Evolutionary conservation across 75 land plant species (phyloP), one percentile per base, ranked within the genome.

Genomic region (Gnetum montanum): DNA sequence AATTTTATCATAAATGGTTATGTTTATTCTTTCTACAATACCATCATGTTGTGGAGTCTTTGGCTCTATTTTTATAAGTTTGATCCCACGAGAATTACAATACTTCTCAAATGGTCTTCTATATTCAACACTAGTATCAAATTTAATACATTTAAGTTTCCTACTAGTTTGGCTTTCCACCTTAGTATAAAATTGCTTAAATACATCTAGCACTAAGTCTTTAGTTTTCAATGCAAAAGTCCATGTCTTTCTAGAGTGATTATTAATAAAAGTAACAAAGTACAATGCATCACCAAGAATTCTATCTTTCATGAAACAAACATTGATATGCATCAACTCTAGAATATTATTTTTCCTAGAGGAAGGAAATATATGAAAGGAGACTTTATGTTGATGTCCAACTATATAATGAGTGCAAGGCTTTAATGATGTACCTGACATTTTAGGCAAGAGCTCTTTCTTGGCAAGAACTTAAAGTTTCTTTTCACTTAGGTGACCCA

Each of bases 241-340:
- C 69, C 48, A 65, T 43, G 61, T 10, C 45, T 70, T 70, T 49
- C 44, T 69, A 22, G 68, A 64, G 33, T 58, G 31, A 54, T 70
- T 50, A 65, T 75, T 62, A 13, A 69, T 66, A 41, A 66, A 70
- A 6, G 63, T 75, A 8, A 75, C 49, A 69, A 70, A 66, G 31
- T 70, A 66, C 5, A 23, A 1, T 26, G 2, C 55, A 24, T 3
- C 64, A 12, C 41, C 41, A 12, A 38, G 41, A 12, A n/a, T 2
- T 38, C 15, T 38, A 12, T 1, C 41, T 12, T 38, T 38, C 11
- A 38, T 38, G 5, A 1, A 0, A 38, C 41, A 38, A 38, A 38
- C 3, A 38, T 38, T 1, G 12, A 1, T 12, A 38, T 38, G 0
- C 1, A 38, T 6, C 41, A 38, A 0, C 11, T 38, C 41, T 38